Evolutionary conservation across 1,284 basidiomycete genomes (phyloP).

Genomic region (Gomphus sp.): DNA sequence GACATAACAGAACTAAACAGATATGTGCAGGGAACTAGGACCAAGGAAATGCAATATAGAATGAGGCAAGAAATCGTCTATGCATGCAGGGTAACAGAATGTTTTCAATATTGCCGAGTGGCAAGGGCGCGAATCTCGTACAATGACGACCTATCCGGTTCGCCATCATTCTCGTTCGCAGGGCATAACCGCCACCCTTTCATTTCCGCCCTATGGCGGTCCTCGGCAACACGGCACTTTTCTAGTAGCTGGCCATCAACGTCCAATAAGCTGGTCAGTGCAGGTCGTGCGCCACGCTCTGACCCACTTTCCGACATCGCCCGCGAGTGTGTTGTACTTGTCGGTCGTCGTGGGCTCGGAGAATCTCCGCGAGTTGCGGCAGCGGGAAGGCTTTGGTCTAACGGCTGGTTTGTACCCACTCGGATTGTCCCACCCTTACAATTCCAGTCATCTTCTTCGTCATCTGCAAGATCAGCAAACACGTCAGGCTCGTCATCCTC

Average conservation of each 20-base stretch:
- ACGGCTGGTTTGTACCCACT: conserved; percentile 32
- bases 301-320: conserved; percentile 65
- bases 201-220: conserved; percentile 74
- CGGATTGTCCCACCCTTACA: conserved; percentile 71
- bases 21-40: conserved; percentile 2
- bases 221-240: conserved; percentile 67
- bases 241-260: conserved; percentile 65
- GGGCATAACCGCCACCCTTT: conserved; percentile 62
- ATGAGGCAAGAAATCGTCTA: conserved; percentile 7
- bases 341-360: conserved; percentile 55
- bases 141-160: conserved; percentile 50
- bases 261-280: conserved; percentile 56
- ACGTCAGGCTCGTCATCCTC: conserved; percentile 93
- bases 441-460: conserved; percentile 73
- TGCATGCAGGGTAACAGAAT: not conserved
- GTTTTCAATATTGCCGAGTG: conserved; percentile 59
- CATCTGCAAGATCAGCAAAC: conserved; percentile 83
- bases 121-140: conserved; percentile 76
- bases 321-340: conserved; percentile 29
- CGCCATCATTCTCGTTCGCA: conserved; percentile 30
- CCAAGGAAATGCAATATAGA: conserved; percentile 14
- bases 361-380: conserved; percentile 28
- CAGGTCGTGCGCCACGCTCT: conserved; percentile 59
- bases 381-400: conserved; percentile 21
- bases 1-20: not conserved